These are phyloP conservation scores for Apiospora kogelbergensis DNA, from an alignment of 2,329 filamentous ascomycete genomes.

Conservation along the genomic window DNA sequence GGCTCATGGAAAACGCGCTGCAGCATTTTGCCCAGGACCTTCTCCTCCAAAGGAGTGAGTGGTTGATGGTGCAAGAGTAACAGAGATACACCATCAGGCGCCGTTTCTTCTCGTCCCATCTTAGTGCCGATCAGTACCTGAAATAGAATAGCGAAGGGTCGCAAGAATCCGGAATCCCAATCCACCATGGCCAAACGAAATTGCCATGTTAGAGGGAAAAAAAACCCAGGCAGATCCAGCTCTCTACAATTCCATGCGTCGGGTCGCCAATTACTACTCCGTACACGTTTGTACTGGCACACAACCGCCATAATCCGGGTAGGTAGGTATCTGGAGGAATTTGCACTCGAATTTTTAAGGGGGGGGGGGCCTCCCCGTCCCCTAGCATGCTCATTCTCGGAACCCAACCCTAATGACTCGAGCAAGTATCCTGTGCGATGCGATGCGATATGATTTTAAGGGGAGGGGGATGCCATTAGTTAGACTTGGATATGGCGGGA, in stretches of 20 bases:
- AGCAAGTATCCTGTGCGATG: not conserved
- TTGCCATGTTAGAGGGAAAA: not conserved
- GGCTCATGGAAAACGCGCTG: not conserved
- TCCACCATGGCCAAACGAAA: conserved; percentile 1
- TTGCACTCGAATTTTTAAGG: no score
- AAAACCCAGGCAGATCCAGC: not conserved
- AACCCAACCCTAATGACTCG: not conserved
- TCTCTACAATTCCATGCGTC: not conserved
- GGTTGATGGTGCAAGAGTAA: not conserved
- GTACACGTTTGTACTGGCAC: not conserved
- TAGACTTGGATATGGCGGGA: not conserved
- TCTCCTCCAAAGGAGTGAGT: not conserved
- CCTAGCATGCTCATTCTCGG: no score
- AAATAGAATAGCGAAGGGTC: not conserved
- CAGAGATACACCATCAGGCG: not conserved
- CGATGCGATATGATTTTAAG: not conserved
- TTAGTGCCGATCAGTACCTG: not conserved
- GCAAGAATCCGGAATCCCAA: not conserved
- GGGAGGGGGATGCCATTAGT: no score
- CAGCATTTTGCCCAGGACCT: not conserved
- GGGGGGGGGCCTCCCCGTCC: no score
- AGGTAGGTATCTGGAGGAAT: no score
- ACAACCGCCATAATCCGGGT: no score
- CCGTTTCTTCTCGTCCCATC: not conserved
- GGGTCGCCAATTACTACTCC: not conserved